These are phyloP conservation scores for Taphrina communis DNA, from an alignment of 1,139 yeast species.

Conservation along the genomic window DNA sequence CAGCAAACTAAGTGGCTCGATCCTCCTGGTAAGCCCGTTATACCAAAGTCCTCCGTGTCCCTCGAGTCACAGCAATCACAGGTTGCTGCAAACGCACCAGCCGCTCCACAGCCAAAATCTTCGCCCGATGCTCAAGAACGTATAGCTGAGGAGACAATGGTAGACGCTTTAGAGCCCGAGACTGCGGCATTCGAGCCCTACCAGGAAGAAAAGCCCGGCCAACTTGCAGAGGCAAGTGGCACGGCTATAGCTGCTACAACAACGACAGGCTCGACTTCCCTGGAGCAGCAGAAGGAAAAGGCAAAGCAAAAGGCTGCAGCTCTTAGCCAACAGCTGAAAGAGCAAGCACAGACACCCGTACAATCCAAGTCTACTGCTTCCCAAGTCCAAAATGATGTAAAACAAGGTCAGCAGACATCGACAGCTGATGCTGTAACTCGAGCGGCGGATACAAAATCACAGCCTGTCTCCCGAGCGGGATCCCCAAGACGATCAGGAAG, in stretches of 20 bases:
- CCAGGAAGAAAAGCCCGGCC: not conserved
- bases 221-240: not conserved
- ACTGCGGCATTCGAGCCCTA: not conserved
- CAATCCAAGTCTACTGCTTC: not conserved
- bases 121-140: not conserved
- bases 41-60: not conserved
- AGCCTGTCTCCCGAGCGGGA: not conserved
- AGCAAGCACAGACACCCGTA: not conserved
- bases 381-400: not conserved
- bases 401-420: not conserved
- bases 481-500: not conserved
- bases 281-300: slow-evolving; percentile 14
- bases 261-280: not conserved
- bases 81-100: not conserved
- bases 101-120: not conserved
- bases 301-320: slow-evolving; percentile 26
- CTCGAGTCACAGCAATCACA: not conserved
- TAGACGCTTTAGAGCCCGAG: not conserved
- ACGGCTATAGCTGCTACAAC: not conserved
- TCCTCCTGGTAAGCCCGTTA: slow-evolving; percentile 16
- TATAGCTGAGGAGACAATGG: not conserved
- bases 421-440: not conserved
- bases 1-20: slow-evolving; percentile 29
- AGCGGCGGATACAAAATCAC: not conserved
- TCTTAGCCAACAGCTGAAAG: slow-evolving; percentile 16